Base-by-base conservation (phyloP, 257 asterid genomes). In the Fraxinus cuspidata region DNA sequence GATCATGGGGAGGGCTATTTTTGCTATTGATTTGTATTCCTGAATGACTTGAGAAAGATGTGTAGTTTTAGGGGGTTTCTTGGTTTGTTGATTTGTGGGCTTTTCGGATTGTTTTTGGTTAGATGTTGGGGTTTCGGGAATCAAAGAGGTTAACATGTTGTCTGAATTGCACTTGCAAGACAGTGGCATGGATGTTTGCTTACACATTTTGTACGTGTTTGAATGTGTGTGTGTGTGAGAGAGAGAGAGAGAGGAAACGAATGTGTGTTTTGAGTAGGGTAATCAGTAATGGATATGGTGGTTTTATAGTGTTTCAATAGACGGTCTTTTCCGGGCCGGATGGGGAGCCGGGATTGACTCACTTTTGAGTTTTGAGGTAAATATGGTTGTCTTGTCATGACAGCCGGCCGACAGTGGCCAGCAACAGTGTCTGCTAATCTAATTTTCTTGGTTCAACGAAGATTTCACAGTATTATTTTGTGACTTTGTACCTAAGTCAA, bases 1-100 rank as follows among this genome's bases (percentile, higher is more conserved):
- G 60, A 92, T 86, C 94, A 92, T 89, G 3, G 97, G 97, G 31
- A 89, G 23, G 60, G 96, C 94, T 42, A 91, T 88, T 27, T 66
- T 64, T 56, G 92, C 78, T 0, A 93, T 25, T 72, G 92, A 80
- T 16, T 76, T 1, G 28, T 83, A 82, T 78, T 90, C 97, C 38
- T 76, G 80, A 9, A 83, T 4, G 56, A 80, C 28, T 1, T 85
- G 86, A 19, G 89, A 80, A 28, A 85, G 23, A 70, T 75, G 86
- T 70, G 70, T 42, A 27, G 64, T 74, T 18, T 35, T 80, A 44
- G 56, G 77, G 78, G 76, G 83, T 29, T 74, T 64, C 47, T 40
- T 56, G 63, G 77, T 4, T 56, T 38, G 76, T 21, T 69, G 21
- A 47, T 47, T 4, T 47, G 58, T 47, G n/a, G 58, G 72, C 21